These are phyloP conservation scores for Erucastrum elatum DNA, from an alignment of 345 rosid genomes.

Conservation along the genomic window DNA sequence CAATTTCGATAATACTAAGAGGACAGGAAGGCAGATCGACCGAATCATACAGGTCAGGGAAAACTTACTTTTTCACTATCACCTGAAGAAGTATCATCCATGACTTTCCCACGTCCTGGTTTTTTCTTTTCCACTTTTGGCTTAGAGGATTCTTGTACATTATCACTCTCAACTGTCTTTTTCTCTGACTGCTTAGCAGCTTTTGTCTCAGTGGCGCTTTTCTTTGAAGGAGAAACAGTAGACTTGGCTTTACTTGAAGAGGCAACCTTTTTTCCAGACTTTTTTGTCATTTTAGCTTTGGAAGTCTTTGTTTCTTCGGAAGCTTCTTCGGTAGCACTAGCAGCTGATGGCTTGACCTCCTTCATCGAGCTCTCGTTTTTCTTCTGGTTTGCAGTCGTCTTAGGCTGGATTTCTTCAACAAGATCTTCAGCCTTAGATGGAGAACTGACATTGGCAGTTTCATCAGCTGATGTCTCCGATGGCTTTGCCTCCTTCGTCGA, in stretches of 20 bases:
- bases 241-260: slow-evolving; percentile 47
- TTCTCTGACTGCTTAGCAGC: slow-evolving; percentile 47
- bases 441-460: slow-evolving; percentile 34
- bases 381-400: slow-evolving; percentile 50
- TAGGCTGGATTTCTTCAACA: slow-evolving; percentile 49
- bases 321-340: slow-evolving; percentile 44
- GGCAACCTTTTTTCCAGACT: slow-evolving; percentile 47
- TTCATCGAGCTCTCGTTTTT: slow-evolving; percentile 51
- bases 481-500: slow-evolving; percentile 42
- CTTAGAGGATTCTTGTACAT: slow-evolving; percentile 53
- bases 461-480: slow-evolving; percentile 48
- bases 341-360: slow-evolving; percentile 47
- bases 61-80: slow-evolving; percentile 56
- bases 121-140: slow-evolving; percentile 55
- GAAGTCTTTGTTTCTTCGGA: slow-evolving; percentile 56
- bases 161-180: slow-evolving; percentile 51
- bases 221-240: slow-evolving; percentile 27
- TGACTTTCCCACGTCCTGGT: slow-evolving; percentile 48
- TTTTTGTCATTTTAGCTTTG: slow-evolving; percentile 48
- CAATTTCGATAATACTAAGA: slow-evolving; percentile 12
- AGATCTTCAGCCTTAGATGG: slow-evolving; percentile 46
- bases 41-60: background rate
- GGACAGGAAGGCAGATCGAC: slow-evolving; percentile 1
- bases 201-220: slow-evolving; percentile 50
- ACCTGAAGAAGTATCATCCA: slow-evolving; percentile 45